Percentiles rank a stretch among this genome's conserved stretches.
These are phyloP conservation scores for Hanseniaspora mollemarum DNA, from an alignment of 805 yeast genomes.

Conservation along the genomic window DNA sequence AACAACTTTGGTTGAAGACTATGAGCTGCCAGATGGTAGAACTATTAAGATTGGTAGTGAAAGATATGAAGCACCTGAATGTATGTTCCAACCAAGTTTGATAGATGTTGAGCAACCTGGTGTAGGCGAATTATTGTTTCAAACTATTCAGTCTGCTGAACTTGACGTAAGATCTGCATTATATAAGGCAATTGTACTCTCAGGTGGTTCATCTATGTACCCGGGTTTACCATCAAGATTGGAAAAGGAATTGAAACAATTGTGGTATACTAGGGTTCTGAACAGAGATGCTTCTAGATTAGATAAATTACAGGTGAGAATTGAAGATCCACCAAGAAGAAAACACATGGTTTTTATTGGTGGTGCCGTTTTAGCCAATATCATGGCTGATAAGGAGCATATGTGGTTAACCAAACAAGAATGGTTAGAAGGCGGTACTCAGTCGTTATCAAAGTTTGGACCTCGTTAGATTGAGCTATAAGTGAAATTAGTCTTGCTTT, in stretches of 20 bases:
- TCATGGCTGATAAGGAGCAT: constrained; percentile 96
- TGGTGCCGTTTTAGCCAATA: constrained; percentile 94
- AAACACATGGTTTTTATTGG: constrained; percentile 98
- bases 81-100: constrained; percentile 86
- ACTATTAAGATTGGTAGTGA: constrained; percentile 88
- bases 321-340: constrained; percentile 98
- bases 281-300: constrained; percentile 78
- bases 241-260: constrained; percentile 91
- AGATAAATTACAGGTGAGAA: constrained; percentile 85
- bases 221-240: constrained; percentile 94
- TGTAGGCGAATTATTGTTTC: constrained; percentile 82
- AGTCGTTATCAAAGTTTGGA: constrained; percentile 75
- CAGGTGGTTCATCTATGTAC: constrained; percentile 98
- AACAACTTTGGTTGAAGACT: constrained; percentile 82
- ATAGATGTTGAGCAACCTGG: constrained; percentile 97
- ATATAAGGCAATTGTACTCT: constrained; percentile 81
- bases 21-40: constrained; percentile 95
- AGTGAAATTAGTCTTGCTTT: no score
- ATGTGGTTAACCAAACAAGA: constrained; percentile 95
- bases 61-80: constrained; percentile 92
- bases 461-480: constrained; percentile 57
- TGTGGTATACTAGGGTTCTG: constrained; percentile 83
- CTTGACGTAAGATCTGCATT: constrained; percentile 82
- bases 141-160: constrained; percentile 88
- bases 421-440: constrained; percentile 94